These are phyloP conservation scores for Penicillium sp. DNA, from an alignment of 2,329 filamentous ascomycete species.

Conservation along the genomic window DNA sequence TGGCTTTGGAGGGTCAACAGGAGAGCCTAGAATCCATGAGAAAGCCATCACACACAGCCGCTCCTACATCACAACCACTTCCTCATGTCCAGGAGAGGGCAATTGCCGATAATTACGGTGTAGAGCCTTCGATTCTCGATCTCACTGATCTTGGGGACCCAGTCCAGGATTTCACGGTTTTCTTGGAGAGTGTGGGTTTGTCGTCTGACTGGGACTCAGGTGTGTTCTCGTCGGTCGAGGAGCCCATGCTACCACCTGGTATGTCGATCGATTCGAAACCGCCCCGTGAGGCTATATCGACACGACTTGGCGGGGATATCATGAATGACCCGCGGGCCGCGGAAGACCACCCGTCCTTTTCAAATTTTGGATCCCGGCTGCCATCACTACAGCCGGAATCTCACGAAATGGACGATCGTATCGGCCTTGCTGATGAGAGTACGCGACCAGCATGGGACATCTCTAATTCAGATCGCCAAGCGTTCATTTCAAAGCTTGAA, in stretches of 20 bases:
- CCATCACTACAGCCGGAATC: conserved; percentile 42
- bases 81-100: conserved; percentile 29
- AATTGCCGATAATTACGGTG: conserved; percentile 37
- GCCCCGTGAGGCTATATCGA: conserved; percentile 24
- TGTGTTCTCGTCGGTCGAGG: conserved; percentile 39
- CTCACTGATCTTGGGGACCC: conserved; percentile 41
- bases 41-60: conserved; percentile 28
- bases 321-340: conserved; percentile 32
- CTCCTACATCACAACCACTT: conserved; percentile 29
- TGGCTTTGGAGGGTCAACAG: conserved; percentile 41
- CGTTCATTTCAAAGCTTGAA: conserved; percentile 39
- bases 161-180: conserved; percentile 43
- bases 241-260: conserved; percentile 30
- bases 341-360: conserved; percentile 40
- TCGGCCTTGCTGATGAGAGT: conserved; percentile 37
- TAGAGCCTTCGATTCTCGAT: conserved; percentile 40
- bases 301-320: conserved; percentile 34
- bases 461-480: conserved; percentile 39
- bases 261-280: conserved; percentile 33
- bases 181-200: conserved; percentile 43
- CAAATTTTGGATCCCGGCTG: conserved; percentile 42
- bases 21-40: conserved; percentile 33
- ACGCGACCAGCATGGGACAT: conserved; percentile 41
- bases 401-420: conserved; percentile 38
- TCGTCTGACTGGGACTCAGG: conserved; percentile 44